Evolutionary conservation across 2,329 filamentous ascomycete genomes (phyloP).

Genomic region (Emergomyces orientalis): DNA sequence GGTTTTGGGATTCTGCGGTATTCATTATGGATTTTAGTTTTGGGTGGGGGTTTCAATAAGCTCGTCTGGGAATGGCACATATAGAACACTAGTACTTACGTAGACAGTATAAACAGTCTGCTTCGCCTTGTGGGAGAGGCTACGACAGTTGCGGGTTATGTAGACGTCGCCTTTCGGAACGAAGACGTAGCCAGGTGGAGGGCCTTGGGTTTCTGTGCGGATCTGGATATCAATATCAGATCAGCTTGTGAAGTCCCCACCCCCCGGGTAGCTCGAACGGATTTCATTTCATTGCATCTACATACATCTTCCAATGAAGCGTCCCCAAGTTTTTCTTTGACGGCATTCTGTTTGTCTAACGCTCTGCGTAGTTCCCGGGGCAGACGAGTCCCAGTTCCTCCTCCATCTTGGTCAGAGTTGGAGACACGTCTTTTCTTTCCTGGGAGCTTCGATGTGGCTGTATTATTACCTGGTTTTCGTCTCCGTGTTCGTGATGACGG

Average conservation of each 20-base stretch:
- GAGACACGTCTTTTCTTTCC: background rate
- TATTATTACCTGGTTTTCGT: background rate
- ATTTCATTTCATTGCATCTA: background rate
- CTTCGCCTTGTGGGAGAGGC: slow-evolving; percentile 26
- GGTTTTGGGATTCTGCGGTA: slow-evolving; percentile 22
- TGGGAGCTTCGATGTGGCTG: background rate
- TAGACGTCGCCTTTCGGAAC: slow-evolving; percentile 37
- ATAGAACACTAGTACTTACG: slow-evolving; percentile 21
- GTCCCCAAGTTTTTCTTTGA: background rate
- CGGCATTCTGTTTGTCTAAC: background rate
- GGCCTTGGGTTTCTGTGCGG: slow-evolving; percentile 21
- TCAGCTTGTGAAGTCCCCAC: background rate
- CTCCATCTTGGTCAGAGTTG: background rate
- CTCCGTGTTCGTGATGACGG: background rate
- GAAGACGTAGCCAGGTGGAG: slow-evolving; percentile 30
- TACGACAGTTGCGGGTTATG: slow-evolving; percentile 35
- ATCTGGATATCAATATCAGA: slow-evolving; percentile 20
- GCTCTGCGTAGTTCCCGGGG: background rate
- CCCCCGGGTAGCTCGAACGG: background rate
- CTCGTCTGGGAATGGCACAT: background rate
- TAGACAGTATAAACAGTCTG: slow-evolving; percentile 31
- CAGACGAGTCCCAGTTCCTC: background rate
- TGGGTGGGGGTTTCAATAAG: background rate
- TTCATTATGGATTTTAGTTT: background rate
- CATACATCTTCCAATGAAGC: slow-evolving; percentile 2